Base-by-base conservation (phyloP, 108 stramenopile species). In the Cyclotella baltica region DNA sequence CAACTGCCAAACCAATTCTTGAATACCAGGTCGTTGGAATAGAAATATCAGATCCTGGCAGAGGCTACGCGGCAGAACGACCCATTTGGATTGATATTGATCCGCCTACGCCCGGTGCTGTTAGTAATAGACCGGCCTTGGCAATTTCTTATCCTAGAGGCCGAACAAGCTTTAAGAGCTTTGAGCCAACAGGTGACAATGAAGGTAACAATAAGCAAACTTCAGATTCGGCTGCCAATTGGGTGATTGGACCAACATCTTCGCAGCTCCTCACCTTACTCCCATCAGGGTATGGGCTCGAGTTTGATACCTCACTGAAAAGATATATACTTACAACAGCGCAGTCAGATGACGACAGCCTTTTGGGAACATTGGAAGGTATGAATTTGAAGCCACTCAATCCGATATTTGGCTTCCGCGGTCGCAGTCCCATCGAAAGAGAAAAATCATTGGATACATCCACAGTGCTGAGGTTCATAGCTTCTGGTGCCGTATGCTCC, bases 361-460 rank as follows among this genome's bases (percentile, higher is more conserved):
- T 69, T 0, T 4, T 67, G 13, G 72, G 73, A 28, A 73, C 56
- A 13, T 70, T 67, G 76, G 74, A 65, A 67, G 87, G 77, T 29
- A 56, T 31, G 40, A 75, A 46, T 23, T 67, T 62, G 2, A 81
- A 70, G 62, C 88, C 90, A 20, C 40, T 93, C 27, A 90, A 95
- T 77, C 91, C 92, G 1, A 85, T 88, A 10, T 95, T 93, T 82
- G 94, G 94, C 8, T 86, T 90, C 30, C 70, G 94, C 15, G 94
- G 94, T n/a, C 71, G 92, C 55, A 92, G 90, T 25, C 94, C 94
- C 0, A 92, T 95, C n/a, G 94, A 95, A 70, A 86, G 86, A 11
- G 91, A 95, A 35, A 85, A 83, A 75, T 61, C 85, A 28, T 77
- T 95, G 68, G 85, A 86, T 33, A 28, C 83, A 27, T 67, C 76